Base-by-base conservation (phyloP, 805 yeast genomes). In the Spathaspora gorwiae region DNA sequence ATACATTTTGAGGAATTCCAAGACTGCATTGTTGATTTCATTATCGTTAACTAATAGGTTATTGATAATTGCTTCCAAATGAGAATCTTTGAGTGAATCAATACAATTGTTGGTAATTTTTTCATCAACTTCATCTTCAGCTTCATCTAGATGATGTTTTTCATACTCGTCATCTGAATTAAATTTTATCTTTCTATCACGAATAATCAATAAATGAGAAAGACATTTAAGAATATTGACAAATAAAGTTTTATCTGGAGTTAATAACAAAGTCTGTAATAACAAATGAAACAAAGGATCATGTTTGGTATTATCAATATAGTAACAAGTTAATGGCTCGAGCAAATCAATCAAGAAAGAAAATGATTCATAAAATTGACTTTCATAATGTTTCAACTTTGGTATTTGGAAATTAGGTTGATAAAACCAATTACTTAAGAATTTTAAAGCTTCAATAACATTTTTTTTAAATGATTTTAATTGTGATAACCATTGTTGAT, bases 1-100 rank as follows among this genome's bases (percentile, higher is more conserved):
- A 56, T 80, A 90, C 64, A 88, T 95, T 56, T 87, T 87, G 30
- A 94, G 61, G 60, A 94, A 85, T 60, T 87, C 96, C 51, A 94
- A 72, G 0, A 87, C 79, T 0, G 95, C 84, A 27, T 83, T 68
- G 14, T 81, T 66, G 44, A 92, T 71, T 54, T 89, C 96, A 58
- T 88, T 94, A 51, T 80, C 82, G 24, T 75, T 73, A 14, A 90
- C 64, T 19, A 84, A 67, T 42, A 90, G 62, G 49, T 72, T 80
- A 12, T 83, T 75, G 10, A 80, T 74, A 15, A 83, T 76, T 42
- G 72, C 71, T 40, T 79, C 79, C 37, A 90, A 68, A 39, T 66
- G 68, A 6, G 53, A 50, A 10, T 60, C 59, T 29, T 59, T 62
- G 30, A 71, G 54, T 19, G 69, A 59, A 47, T 72, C 73, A 41